Evolutionary conservation across 1,284 basidiomycete species (phyloP).

Genomic region (Phlebopus sp.): DNA sequence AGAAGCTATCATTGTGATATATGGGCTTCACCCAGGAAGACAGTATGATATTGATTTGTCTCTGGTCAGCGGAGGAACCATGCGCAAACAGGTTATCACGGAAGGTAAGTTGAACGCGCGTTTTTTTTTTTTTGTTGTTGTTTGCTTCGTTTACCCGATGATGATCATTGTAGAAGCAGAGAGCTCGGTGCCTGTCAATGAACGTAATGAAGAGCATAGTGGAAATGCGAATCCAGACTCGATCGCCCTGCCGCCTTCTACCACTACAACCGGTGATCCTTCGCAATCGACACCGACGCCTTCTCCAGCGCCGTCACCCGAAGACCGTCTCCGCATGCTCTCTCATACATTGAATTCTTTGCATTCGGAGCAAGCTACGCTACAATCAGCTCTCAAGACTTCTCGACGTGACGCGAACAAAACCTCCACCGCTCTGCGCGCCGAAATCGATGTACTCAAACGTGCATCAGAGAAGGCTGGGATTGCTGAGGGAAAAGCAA

Average conservation of each 20-base stretch:
- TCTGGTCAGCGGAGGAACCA: slow-evolving; percentile 59
- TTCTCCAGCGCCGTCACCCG: slow-evolving; percentile 40
- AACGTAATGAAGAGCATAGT: slow-evolving; percentile 18
- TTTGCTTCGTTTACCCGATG: slow-evolving; percentile 12
- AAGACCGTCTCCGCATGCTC: slow-evolving; percentile 62
- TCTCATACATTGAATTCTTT: slow-evolving; percentile 55
- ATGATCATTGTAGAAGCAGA: slow-evolving; percentile 20
- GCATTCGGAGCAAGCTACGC: slow-evolving; percentile 55
- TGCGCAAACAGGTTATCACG: slow-evolving; percentile 62
- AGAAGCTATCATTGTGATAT: slow-evolving; percentile 78
- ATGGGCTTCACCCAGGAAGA: slow-evolving; percentile 74
- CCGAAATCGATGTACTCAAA: slow-evolving; percentile 73
- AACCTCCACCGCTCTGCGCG: slow-evolving; percentile 65
- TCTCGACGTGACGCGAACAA: slow-evolving; percentile 73
- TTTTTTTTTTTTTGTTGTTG: slow-evolving; percentile 9
- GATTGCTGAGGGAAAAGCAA: slow-evolving; percentile 60
- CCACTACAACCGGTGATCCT: slow-evolving; percentile 14
- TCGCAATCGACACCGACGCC: slow-evolving; percentile 18
- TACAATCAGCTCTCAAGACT: slow-evolving; percentile 62
- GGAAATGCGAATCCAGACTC: slow-evolving; percentile 14
- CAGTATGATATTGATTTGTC: slow-evolving; percentile 79
- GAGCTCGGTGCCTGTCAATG: slow-evolving; percentile 18
- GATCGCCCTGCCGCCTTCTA: slow-evolving; percentile 13
- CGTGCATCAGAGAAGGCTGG: slow-evolving; percentile 69
- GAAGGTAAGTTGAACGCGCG: slow-evolving; percentile 40